Base-by-base conservation (phyloP, 1,284 basidiomycete species). In the Thelephora terrestris region DNA sequence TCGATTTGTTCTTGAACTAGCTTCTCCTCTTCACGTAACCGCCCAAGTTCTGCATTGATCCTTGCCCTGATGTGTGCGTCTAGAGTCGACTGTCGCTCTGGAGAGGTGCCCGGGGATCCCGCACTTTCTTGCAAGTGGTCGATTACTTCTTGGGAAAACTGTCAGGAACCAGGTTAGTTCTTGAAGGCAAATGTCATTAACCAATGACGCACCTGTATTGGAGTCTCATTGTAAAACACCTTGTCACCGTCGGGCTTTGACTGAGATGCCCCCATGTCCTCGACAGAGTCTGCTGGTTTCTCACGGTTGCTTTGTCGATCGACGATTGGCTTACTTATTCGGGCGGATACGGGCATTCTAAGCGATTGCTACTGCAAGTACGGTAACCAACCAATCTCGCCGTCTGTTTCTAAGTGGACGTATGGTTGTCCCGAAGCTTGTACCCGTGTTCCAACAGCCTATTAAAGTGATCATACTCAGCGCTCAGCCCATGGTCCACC, bases 61-160 rank as follows among this genome's bases (percentile, higher is more conserved):
- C 78, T 75, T 29, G 74, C 64, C 35, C 78, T 79, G 50, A 90
- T 75, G 51, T 78, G 79, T 9, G 72, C 70, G 59, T 90, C 87
- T 40, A 89, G 67, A 9, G 74, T 71, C n/a, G 76, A 71, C 63
- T 88, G 86, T 43, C 83, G 78, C 54, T 79, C 78, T 6, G 79
- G 73, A 10, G 76, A 70, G 4, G 78, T 76, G 42, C 72, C 70
- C 3, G 82, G 66, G 2, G 79, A 70, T 38, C 74, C 72, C 37
- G 75, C 61, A 50, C 74, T 69, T 64, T 85, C 79, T n/a, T 79
- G 70, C 50, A 90, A 79, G 48, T 81, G 77, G 68, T 82, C 78
- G 57, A 88, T 78, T 51, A 90, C 77, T 64, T 83, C 79, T 49
- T 75, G 74, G 25, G 84, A 85, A 64, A 90, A 85, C 86, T 89